Conservation (phyloP, 2,329 filamentous ascomycete genomes). For the Pseudogymnoascus sp. region DNA sequence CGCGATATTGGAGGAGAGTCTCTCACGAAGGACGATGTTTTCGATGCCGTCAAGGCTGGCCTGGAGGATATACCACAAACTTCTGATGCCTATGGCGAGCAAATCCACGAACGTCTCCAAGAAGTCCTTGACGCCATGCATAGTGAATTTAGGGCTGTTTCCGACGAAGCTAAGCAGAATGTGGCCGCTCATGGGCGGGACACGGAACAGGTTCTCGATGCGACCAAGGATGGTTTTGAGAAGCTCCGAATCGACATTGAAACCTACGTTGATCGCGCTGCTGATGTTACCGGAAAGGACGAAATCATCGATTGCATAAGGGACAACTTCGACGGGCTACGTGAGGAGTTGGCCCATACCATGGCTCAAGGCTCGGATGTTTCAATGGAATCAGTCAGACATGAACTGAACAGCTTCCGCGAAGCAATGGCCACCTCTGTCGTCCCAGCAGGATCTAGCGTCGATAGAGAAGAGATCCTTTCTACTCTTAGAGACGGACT, state of each 20-base stretch:
- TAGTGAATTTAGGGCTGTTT: slow-evolving; percentile 50
- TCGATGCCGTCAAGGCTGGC: slow-evolving; percentile 50
- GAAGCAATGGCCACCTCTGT: slow-evolving; percentile 47
- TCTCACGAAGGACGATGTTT: slow-evolving; percentile 45
- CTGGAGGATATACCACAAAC: slow-evolving; percentile 39
- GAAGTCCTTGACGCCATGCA: slow-evolving; percentile 57
- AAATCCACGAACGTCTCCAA: slow-evolving; percentile 47
- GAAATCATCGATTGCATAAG: slow-evolving; percentile 66
- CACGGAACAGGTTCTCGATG: slow-evolving; percentile 81
- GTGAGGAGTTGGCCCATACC: slow-evolving; percentile 58
- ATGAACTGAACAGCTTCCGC: slow-evolving; percentile 52
- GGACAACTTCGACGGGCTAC: slow-evolving; percentile 57
- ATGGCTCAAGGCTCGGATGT: slow-evolving; percentile 39
- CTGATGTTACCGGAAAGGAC: slow-evolving; percentile 62
- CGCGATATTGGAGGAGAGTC: slow-evolving; percentile 45
- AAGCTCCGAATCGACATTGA: slow-evolving; percentile 74
- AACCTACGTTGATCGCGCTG: slow-evolving; percentile 64
- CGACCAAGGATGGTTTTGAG: slow-evolving; percentile 80
- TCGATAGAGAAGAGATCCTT: slow-evolving; percentile 59
- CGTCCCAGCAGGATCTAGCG: slow-evolving; percentile 35
- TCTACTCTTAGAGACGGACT: slow-evolving; percentile 57
- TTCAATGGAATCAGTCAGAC: slow-evolving; percentile 41
- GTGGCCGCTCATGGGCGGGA: slow-evolving; percentile 70
- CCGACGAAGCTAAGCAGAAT: slow-evolving; percentile 65
- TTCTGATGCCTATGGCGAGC: slow-evolving; percentile 35